Base-by-base conservation (phyloP, 345 rosid genomes). In the Erodium maritimum region DNA sequence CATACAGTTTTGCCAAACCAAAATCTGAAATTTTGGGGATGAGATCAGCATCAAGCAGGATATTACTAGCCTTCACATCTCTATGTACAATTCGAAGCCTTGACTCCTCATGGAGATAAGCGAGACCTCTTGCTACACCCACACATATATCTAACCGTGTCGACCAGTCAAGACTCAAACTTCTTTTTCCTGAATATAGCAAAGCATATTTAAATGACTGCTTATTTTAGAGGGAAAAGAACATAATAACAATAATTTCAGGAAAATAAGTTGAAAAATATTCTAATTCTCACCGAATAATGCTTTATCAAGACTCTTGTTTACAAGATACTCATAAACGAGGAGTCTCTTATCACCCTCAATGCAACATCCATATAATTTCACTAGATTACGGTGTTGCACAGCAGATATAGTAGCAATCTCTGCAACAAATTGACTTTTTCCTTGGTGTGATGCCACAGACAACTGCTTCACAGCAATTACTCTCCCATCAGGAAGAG, bases 401-500 rank as follows among this genome's bases (percentile, higher is more conserved):
- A 79, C 74, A 5, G 73, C 69, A 45, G 76, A 87, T 71, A 84
- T 84, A 2, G 88, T 82, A 20, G 82, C 88, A 67, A 87, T 87
- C 82, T 84, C 91, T 20, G 90, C 69, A 18, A 84, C 60, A 68
- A 87, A 87, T 56, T 84, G 87, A 50, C 67, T 76, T 69, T 80
- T 87, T 21, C 95, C 95, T 67, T 87, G 91, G 60, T 65, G 71
- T 3, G 95, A 87, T 66, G 62, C 73, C 42, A 77, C 72, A 8
- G 95, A 82, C 65, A 87, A 69, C 64, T 80, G 79, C 79, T 87
- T 87, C 57, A 84, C 89, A 2, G 87, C 95, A 61, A 84, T 65
- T 57, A 57, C 76, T 68, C 88, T 82, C 63, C 83, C 88, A 67
- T 82, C 95, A 51, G 23, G 46, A 33, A 77, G 82, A 61, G 50